A percentile compares a stretch with the other conserved stretches of the same genome.
Conservation (phyloP, 2,329 filamentous ascomycete genomes). For the Hymenoscyphus linearis region DNA sequence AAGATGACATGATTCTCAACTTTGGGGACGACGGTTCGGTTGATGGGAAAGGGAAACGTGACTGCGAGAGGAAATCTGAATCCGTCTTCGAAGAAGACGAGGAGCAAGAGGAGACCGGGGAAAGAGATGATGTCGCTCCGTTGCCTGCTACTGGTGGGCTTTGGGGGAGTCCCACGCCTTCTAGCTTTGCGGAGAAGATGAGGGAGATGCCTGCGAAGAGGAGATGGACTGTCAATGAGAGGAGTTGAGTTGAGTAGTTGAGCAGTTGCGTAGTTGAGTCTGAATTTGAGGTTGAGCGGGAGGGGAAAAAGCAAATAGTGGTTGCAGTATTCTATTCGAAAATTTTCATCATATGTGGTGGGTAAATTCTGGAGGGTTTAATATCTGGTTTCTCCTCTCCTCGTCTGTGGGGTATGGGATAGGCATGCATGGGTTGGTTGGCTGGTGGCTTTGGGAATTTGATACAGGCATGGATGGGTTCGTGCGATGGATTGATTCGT, state of each 20-base stretch:
- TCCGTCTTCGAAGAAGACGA: conserved; percentile 3
- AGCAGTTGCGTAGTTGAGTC: too few species aligned
- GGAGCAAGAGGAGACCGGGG: conserved; percentile 8
- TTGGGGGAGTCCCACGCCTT: conserved; percentile 42
- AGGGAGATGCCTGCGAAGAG: conserved; percentile 46
- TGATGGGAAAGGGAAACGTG: neutral
- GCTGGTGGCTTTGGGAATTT: too few species aligned
- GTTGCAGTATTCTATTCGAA: too few species aligned
- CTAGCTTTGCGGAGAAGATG: conserved; percentile 41
- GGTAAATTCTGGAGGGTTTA: too few species aligned
- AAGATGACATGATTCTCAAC: conserved; percentile 44
- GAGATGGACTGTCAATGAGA: conserved; percentile 52
- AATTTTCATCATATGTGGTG: too few species aligned
- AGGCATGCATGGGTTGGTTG: too few species aligned
- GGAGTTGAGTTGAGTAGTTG: conserved; percentile 1
- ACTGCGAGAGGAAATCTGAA: conserved; percentile 1
- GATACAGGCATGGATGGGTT: too few species aligned
- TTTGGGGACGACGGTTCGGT: conserved; percentile 38
- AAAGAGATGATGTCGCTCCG: conserved; percentile 35
- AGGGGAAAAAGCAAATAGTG: too few species aligned
- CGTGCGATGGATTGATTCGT: too few species aligned
- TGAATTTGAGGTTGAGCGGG: too few species aligned
- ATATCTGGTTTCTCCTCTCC: too few species aligned
- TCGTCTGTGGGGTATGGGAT: too few species aligned
- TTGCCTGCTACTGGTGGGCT: conserved; percentile 27